A percentile compares a stretch with the other conserved stretches of the same genome.
These are phyloP conservation scores for Rhizopus microsporus DNA, from an alignment of 371 early-diverging fungal species.

Conservation along the genomic window DNA sequence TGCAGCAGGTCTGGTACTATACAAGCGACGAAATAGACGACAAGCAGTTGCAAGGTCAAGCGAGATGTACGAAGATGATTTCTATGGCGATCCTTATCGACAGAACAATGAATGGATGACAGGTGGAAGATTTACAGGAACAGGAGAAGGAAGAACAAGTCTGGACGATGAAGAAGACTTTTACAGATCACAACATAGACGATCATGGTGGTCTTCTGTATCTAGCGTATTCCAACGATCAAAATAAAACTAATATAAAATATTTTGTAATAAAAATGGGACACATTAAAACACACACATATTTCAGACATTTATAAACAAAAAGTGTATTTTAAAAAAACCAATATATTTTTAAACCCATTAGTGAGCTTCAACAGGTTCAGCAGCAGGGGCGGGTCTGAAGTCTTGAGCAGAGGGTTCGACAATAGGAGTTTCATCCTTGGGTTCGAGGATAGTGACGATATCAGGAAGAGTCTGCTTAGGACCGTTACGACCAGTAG, in stretches of 20 bases:
- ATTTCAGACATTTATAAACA: background rate
- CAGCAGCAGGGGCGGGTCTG: conserved; percentile 54
- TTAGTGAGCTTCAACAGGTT: conserved; percentile 30
- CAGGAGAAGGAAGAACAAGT: conserved; percentile 16
- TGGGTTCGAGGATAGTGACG: conserved; percentile 93
- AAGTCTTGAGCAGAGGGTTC: conserved; percentile 77
- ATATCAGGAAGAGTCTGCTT: conserved; percentile 95
- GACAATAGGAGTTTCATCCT: conserved; percentile 77
- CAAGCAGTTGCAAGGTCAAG: conserved; percentile 10
- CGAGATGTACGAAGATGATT: conserved; percentile 29
- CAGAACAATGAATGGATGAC: conserved; percentile 23
- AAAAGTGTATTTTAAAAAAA: background rate
- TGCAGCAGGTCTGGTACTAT: conserved; percentile 22
- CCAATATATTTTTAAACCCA: background rate
- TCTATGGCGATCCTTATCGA: conserved; percentile 28
- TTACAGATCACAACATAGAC: conserved; percentile 16
- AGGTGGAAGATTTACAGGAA: conserved; percentile 22
- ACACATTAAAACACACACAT: background rate
- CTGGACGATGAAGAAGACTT: conserved; percentile 22
- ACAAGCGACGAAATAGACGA: conserved; percentile 17
- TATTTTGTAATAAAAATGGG: background rate
- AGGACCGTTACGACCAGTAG: conserved; percentile 94
- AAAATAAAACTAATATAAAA: background rate
- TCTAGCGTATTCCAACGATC: conserved; percentile 9
- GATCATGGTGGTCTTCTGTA: conserved; percentile 22